Percentiles rank a stretch among this genome's conserved stretches.
Conservation (phyloP, 192 early-diverging fungal genomes). For the Pecoramyces ruminantium region DNA sequence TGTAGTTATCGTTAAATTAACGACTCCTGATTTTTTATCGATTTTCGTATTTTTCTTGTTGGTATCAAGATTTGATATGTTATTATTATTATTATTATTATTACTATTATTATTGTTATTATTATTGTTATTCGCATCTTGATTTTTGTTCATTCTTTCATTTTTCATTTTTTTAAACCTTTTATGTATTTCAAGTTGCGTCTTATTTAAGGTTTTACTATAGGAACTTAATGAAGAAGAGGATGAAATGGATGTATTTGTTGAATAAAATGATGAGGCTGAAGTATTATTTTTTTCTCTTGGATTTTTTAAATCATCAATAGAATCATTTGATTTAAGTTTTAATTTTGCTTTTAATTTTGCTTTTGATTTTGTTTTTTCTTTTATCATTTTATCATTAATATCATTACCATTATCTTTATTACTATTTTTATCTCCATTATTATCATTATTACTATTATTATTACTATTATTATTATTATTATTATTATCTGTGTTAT, state of each 20-base stretch:
- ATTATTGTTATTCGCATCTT: not conserved
- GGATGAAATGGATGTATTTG: not conserved
- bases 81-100: too few relatives aligned
- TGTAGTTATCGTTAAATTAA: not conserved
- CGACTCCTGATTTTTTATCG: not conserved
- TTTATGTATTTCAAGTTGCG: not conserved
- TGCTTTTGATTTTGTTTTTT: not conserved
- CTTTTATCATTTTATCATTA: too few relatives aligned
- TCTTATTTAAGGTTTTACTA: not conserved
- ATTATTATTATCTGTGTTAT: too few relatives aligned
- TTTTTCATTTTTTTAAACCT: not conserved
- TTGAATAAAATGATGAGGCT: not conserved
- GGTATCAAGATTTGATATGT: not conserved
- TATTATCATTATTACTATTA: too few relatives aligned
- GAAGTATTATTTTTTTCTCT: not conserved
- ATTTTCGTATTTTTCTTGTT: not conserved
- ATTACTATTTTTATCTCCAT: too few relatives aligned
- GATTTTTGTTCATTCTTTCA: not conserved
- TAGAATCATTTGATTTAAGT: not conserved
- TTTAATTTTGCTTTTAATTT: too few relatives aligned
- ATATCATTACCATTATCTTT: too few relatives aligned
- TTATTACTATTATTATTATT: too few relatives aligned
- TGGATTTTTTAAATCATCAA: not conserved
- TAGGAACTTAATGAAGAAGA: not conserved
- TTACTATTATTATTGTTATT: not conserved